Percentiles rank a stretch among this genome's conserved stretches.
phyloP scores from a whole-genome alignment of 257 asterid species.

The Solanum corneliomulleri region DNA sequence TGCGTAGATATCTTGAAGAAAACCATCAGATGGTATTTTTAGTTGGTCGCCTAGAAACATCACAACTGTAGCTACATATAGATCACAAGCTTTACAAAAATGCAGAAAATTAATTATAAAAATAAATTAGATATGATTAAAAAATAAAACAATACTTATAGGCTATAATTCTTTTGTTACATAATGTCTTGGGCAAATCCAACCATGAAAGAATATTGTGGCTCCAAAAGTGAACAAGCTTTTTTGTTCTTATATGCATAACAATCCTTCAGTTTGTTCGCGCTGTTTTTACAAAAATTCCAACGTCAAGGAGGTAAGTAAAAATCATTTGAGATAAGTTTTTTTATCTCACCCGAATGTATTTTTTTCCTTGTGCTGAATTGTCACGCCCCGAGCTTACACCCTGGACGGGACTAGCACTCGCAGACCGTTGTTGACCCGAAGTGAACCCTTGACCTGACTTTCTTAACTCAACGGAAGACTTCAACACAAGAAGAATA shows the following conservation, averaged over 20 bases:
- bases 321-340: neutral
- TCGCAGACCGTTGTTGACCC: too few relatives aligned
- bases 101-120: too few relatives aligned
- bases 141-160: neutral
- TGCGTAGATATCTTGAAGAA: neutral
- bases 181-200: neutral
- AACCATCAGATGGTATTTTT: neutral
- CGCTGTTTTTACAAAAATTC: neutral
- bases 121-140: neutral
- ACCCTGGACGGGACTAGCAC: too few relatives aligned
- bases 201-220: neutral
- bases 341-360: too few relatives aligned
- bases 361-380: too few relatives aligned
- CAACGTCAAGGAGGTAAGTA: too few relatives aligned
- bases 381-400: too few relatives aligned
- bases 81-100: neutral
- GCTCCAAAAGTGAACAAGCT: neutral
- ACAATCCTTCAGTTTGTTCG: neutral
- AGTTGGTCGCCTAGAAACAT: neutral
- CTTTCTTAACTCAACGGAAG: too few relatives aligned
- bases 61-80: neutral
- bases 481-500: too few relatives aligned
- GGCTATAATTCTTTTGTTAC: neutral
- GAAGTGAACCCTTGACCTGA: too few relatives aligned
- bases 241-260: neutral